Base-by-base conservation (phyloP, 2,329 filamentous ascomycete genomes). In the Colletotrichum sp. region DNA sequence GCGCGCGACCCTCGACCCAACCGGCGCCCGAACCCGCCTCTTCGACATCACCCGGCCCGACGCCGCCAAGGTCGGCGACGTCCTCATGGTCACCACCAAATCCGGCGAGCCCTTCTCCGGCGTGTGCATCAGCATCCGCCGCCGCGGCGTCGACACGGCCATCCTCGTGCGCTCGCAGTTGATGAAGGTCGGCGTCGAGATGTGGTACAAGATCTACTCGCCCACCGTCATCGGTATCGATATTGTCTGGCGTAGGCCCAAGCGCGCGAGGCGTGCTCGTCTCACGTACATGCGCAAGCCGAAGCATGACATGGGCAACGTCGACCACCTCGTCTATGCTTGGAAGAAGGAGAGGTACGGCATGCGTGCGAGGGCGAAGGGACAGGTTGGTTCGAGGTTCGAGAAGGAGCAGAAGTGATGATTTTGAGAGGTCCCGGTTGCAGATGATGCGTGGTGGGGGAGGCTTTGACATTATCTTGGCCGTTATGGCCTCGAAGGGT, bases 171-270 rank as follows among this genome's bases (percentile, higher is more conserved):
- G 97, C 72, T 96, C 96, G 80, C 93, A 97, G 82, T 87, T 99
- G 80, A 96, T 95, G 79, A 92, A 94, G 80, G 92, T 97, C 8
- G 95, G 95, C 76, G 95, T 98, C 75, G 97, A 99, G 90, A 97
- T 98, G 95, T 98, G 95, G 93, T 96, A 94, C 86, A 99, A 99
- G 89, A 89, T 98, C 74, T 98, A 97, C 88, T 95, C 92, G 82
- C 96, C 96, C 76, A 94, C 95, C 82, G 94, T 98, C 36, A 92
- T 94, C 83, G 95, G 95, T 78, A 95, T 99, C 81, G 96, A 99
- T 86, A 94, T 99, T 80, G 94, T 98, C 84, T 95, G 98, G 91
- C 90, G 96, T 80, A 90, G 92, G 78, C 90, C 91, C 82, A 97
- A 96, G 93, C 92, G 95, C 84, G 95, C 95, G 78, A 93, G 96